A percentile compares a stretch with the other conserved stretches of the same genome.
These are phyloP conservation scores for Chaetomium sp. DNA, from an alignment of 2,329 filamentous ascomycete species.

Conservation along the genomic window DNA sequence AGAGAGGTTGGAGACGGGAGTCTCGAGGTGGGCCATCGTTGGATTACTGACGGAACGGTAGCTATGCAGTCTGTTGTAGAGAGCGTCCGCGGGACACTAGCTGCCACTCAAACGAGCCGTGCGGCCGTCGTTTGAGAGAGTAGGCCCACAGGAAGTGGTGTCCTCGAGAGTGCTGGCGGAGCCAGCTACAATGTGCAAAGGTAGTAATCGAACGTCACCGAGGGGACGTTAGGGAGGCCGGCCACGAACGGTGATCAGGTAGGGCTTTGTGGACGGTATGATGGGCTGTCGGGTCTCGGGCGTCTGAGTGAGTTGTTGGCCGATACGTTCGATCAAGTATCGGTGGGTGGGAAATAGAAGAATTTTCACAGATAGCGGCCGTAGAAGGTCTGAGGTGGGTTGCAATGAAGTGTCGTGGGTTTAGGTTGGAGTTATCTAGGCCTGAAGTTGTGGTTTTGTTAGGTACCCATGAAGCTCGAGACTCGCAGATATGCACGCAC, in stretches of 20 bases:
- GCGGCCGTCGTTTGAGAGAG: conserved; percentile 91
- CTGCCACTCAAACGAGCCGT: conserved; percentile 96
- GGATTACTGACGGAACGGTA: conserved; percentile 15
- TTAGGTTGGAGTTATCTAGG: conserved; percentile 53
- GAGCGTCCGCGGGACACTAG: conserved; percentile 83
- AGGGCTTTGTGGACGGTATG: conserved; percentile 80
- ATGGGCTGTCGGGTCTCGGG: conserved; percentile 61
- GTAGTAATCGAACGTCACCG: conserved; percentile 52
- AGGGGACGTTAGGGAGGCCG: conserved; percentile 86
- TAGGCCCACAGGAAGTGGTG: conserved; percentile 79
- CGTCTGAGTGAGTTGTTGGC: conserved; percentile 52
- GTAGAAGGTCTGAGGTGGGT: background rate
- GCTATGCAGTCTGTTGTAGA: conserved; percentile 19
- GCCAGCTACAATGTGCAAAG: conserved; percentile 64
- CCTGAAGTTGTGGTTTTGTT: conserved; percentile 31
- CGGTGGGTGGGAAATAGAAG: conserved; percentile 46
- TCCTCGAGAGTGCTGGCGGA: conserved; percentile 67
- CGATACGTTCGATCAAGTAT: conserved; percentile 79
- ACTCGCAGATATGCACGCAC: conserved; percentile 43
- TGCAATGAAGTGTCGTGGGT: background rate
- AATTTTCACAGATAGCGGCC: no score
- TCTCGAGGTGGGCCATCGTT: conserved; percentile 76
- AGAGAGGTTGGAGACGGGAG: conserved; percentile 77
- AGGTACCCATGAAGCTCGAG: background rate
- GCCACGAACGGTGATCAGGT: conserved; percentile 74